Conservation (phyloP, 2,329 filamentous ascomycete species). For the Paraphoma chrysanthemicola region DNA sequence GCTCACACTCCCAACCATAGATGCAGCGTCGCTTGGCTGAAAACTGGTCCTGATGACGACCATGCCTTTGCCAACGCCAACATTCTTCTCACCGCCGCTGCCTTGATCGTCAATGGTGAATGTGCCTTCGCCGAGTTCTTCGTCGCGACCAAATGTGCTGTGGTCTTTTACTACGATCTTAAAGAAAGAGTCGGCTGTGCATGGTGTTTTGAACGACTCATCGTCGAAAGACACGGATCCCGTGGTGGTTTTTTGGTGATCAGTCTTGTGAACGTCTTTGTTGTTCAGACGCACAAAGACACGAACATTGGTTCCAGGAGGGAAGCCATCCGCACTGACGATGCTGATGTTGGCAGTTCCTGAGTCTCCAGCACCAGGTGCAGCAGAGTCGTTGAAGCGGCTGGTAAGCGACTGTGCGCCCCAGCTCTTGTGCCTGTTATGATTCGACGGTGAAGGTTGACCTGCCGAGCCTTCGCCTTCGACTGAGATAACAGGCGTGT, state of each 20-base stretch:
- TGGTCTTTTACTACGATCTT: conserved; percentile 86
- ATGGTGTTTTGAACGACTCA: conserved; percentile 79
- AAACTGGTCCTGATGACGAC: conserved; percentile 80
- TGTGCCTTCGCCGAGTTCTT: conserved; percentile 81
- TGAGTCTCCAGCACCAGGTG: conserved; percentile 62
- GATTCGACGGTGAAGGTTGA: conserved; percentile 21
- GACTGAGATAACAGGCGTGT: conserved; percentile 41
- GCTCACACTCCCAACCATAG: conserved; percentile 42
- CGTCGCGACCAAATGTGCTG: conserved; percentile 81
- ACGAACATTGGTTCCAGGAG: conserved; percentile 78
- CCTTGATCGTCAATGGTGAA: conserved; percentile 90
- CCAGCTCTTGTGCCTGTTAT: conserved; percentile 44
- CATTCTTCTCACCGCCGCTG: conserved; percentile 71
- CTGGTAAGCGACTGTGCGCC: conserved; percentile 51
- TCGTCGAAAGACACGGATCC: conserved; percentile 64
- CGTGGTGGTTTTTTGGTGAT: conserved; percentile 77
- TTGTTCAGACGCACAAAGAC: conserved; percentile 71
- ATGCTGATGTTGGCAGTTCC: conserved; percentile 84
- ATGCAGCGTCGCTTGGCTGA: conserved; percentile 53
- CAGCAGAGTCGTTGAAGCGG: conserved; percentile 36
- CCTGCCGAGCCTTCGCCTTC: conserved; percentile 28
- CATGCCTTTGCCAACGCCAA: conserved; percentile 75
- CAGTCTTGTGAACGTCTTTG: conserved; percentile 90
- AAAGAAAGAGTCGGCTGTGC: conserved; percentile 84
- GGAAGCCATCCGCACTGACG: conserved; percentile 79